Percentiles rank a stretch among this genome's conserved stretches.
These are phyloP conservation scores for Murraya paniculata DNA, from an alignment of 345 rosid species.

Conservation along the genomic window DNA sequence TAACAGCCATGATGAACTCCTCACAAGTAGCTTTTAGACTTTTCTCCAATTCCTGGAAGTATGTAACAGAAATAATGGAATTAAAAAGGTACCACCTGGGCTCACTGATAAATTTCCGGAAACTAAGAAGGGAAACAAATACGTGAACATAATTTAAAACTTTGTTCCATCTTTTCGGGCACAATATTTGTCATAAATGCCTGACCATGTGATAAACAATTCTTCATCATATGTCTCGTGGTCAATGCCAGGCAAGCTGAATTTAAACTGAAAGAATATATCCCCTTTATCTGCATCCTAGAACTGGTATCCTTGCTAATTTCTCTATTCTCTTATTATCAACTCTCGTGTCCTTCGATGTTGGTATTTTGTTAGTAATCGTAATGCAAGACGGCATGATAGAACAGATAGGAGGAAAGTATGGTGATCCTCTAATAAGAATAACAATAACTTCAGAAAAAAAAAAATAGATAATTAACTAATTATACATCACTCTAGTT, in stretches of 20 bases:
- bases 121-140: no score
- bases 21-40: conserved; percentile 93
- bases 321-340: background rate
- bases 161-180: background rate
- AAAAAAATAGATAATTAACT: background rate
- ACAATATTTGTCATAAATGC: background rate
- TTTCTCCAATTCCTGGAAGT: conserved; percentile 87
- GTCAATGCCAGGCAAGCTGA: background rate
- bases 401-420: background rate
- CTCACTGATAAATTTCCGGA: background rate
- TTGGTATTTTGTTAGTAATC: background rate
- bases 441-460: conserved; percentile 4
- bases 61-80: background rate
- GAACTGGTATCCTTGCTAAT: background rate
- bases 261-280: background rate
- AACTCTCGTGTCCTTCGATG: background rate
- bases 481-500: background rate
- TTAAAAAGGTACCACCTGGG: background rate
- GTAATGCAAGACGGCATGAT: background rate
- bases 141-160: background rate
- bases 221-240: background rate
- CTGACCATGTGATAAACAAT: background rate
- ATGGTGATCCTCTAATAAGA: background rate
- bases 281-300: background rate
- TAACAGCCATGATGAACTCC: conserved; percentile 96